Evolutionary conservation across 1,284 basidiomycete species (phyloP).

Genomic region (Cryptococcus jaspeensis): DNA sequence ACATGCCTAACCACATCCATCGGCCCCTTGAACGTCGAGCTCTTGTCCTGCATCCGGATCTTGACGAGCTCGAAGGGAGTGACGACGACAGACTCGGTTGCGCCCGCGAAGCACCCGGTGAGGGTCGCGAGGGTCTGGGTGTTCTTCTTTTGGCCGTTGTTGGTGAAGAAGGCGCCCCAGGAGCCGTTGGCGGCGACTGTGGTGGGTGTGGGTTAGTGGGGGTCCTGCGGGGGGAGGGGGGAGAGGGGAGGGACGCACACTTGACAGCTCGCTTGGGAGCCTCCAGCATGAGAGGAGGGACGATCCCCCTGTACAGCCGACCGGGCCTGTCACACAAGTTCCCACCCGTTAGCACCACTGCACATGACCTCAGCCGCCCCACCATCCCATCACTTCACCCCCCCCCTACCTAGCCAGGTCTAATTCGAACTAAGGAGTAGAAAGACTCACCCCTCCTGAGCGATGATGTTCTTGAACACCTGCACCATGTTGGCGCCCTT

Average conservation of each 20-base stretch:
- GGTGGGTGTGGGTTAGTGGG: not conserved
- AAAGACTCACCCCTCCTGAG: slow-evolving; percentile 62
- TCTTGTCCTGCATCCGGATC: slow-evolving; percentile 89
- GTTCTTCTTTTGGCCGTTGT: slow-evolving; percentile 73
- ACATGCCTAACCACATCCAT: slow-evolving; percentile 83
- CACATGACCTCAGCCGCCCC: not conserved
- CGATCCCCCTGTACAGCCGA: slow-evolving; percentile 87
- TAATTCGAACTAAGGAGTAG: not conserved
- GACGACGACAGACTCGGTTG: slow-evolving; percentile 82
- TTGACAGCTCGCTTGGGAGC: slow-evolving; percentile 98
- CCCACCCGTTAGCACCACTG: not conserved
- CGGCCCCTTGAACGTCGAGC: slow-evolving; percentile 82
- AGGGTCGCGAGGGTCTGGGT: slow-evolving; percentile 79
- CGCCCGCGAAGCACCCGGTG: slow-evolving; percentile 91
- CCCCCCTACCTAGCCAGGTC: too few species aligned
- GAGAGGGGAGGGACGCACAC: slow-evolving; percentile 60
- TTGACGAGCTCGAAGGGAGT: slow-evolving; percentile 98
- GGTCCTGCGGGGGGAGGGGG: not conserved
- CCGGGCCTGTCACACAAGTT: slow-evolving; percentile 58
- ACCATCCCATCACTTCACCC: not conserved
- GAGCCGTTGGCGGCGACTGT: slow-evolving; percentile 59
- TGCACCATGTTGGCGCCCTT: slow-evolving; percentile 74
- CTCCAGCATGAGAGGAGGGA: slow-evolving; percentile 90
- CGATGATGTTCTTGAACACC: slow-evolving; percentile 64
- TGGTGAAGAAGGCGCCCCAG: slow-evolving; percentile 71